Evolutionary conservation across 345 rosid species (phyloP), one percentile per base, ranked within the genome.

Genomic region (Salix purpurea): DNA sequence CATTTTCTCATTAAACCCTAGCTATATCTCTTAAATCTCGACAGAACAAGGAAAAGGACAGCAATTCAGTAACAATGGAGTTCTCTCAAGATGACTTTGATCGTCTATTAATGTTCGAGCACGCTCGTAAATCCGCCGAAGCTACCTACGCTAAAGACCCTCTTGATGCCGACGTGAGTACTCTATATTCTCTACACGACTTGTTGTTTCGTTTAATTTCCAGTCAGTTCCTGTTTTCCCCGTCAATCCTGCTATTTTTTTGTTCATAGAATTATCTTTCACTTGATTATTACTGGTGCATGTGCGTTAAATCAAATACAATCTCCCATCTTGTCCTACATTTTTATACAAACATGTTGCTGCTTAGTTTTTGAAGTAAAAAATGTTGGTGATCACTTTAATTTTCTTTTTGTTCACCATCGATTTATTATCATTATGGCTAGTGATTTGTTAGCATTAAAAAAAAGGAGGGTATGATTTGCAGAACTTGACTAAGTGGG

Each of bases 101-200:
- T 61, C 85, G 90, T 80, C 81, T 90, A 52, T 15, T 91, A 28
- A 39, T 84, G 81, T 78, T 81, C 75, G 97, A 89, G 76, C 90
- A 83, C 69, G 68, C 84, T 73, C 91, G 95, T 10, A 84, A 87
- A 77, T 52, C 81, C 2, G 86, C 89, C 7, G 98, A 90, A 85
- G 66, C 79, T 48, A 79, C 85, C 84, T 88, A 93, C 80, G 77
- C 77, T 30, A 83, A 73, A 40, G 84, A 90, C 80, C 92, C 94
- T 78, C 89, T 86, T 70, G 91, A 93, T 76, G 85, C 87, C 66
- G 91, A 88, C 54, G 96, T 93, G 78, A 26, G 79, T 64, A 1
- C 28, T 58, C 1, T 58, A n/a, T 58, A 56, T 30, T 65, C 67
- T 71, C 67, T 70, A 44, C 30, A 66, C 42, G 50, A 23, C 16